Evolutionary conservation across 2,329 filamentous ascomycete genomes (phyloP), one percentile per base, ranked within the genome.

Genomic region (Ceratocystis ficicola): DNA sequence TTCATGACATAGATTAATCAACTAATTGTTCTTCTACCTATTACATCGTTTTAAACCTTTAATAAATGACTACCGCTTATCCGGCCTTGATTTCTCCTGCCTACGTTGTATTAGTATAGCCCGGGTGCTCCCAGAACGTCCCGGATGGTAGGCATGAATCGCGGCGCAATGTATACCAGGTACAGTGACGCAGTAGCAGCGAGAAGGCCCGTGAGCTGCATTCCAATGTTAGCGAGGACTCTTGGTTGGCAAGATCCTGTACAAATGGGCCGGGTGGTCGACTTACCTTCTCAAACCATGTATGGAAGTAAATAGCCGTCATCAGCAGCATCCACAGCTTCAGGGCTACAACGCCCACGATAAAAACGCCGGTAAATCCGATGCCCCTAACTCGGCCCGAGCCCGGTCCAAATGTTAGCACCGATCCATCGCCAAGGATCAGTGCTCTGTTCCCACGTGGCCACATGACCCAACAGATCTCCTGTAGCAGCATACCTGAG

Each of bases 261-360:
- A 48, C 46, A 22, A 48, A 48, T n/a, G 46, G 20, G 48, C 20
- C 20, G 3, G 3, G 12, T 1, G 0, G 3, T 36, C 25, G 36
- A 73, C 80, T 72, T 71, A 89, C 87, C 87, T 97, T 99, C 78
- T 99, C 94, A 71, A 95, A 86, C 92, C 93, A 97, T 0, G 94
- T 99, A 75, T 99, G 94, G 73, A 99, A 99, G 80, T 93, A 99
- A 48, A 95, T 92, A 2, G 92, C 92, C 50, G 94, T 99, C 94
- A 99, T 99, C 68, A 97, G 80, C 73, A 99, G 76, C 94, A 99
- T 99, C 90, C 94, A 97, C 78, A 86, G 83, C 72, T 87, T 90
- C 72, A 96, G 72, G 0, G 76, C 85, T 20, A 88, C 81, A 30
- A 96, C 84, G 0, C 73, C 80, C 28, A 81, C 76, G 69, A 86